Evolutionary conservation across 305 asterid genomes (phyloP).

Genomic region (Solanum hybrid): DNA sequence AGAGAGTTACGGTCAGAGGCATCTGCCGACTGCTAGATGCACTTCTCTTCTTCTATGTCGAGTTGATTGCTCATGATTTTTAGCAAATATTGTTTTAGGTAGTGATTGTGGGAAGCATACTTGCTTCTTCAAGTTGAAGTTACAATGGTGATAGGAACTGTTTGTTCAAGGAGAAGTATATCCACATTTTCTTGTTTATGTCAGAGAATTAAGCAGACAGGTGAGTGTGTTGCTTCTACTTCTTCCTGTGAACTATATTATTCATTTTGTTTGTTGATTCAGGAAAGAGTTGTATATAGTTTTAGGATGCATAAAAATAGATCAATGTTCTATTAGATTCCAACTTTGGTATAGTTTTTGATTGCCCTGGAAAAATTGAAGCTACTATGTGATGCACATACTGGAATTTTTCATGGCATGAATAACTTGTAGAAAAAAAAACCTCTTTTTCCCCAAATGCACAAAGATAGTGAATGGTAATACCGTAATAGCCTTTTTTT

Average conservation of each 20-base stretch:
- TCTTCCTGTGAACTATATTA: background rate
- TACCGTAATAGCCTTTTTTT: background rate
- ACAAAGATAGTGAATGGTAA: background rate
- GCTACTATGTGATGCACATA: background rate
- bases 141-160: conserved; percentile 26
- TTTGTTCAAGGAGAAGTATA: conserved; percentile 36
- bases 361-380: background rate
- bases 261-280: background rate
- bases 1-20: background rate
- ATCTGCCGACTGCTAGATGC: background rate
- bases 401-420: background rate
- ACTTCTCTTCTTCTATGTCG: background rate
- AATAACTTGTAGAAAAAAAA: background rate
- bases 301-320: background rate
- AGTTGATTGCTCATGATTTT: background rate
- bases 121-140: background rate
- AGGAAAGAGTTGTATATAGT: background rate
- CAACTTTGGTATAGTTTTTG: background rate
- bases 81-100: background rate
- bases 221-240: conserved; percentile 15
- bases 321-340: background rate
- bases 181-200: conserved; percentile 44
- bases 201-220: conserved; percentile 74
- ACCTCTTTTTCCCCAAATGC: background rate
- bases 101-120: background rate